These are phyloP conservation scores for Nannochloropsis oceanica DNA, from an alignment of 108 stramenopile genomes.

Conservation along the genomic window DNA sequence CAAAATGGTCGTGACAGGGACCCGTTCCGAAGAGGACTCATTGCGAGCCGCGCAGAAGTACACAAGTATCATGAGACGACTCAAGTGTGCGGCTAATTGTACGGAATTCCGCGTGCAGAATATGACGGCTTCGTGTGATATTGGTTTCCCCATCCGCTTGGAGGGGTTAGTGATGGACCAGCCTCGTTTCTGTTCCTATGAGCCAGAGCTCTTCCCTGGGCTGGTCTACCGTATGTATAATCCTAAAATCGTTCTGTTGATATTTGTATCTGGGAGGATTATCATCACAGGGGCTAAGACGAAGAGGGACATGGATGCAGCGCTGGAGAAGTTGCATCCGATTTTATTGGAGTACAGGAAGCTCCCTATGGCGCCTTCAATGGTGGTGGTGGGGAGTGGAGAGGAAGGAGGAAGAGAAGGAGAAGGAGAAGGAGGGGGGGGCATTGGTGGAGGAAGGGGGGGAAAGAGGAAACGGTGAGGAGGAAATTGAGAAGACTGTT, in stretches of 20 bases:
- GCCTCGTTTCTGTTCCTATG: slow-evolving; percentile 70
- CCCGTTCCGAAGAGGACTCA: slow-evolving; percentile 64
- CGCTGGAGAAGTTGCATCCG: slow-evolving; percentile 35
- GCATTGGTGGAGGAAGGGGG: not conserved
- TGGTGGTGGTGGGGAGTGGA: not conserved
- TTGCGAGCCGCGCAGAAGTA: slow-evolving; percentile 4
- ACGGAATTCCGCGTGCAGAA: slow-evolving; percentile 84
- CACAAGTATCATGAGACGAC: not conserved
- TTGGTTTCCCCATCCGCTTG: slow-evolving; percentile 87
- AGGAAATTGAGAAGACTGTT: not conserved
- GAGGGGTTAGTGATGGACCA: slow-evolving; percentile 88
- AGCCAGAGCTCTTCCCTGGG: slow-evolving; percentile 98
- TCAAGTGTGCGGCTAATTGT: not conserved
- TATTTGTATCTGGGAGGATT: slow-evolving; percentile 89
- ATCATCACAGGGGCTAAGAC: slow-evolving; percentile 45
- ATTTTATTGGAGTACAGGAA: slow-evolving; percentile 13
- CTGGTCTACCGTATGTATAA: slow-evolving; percentile 79
- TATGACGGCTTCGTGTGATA: slow-evolving; percentile 83
- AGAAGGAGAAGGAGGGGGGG: not conserved
- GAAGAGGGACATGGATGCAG: slow-evolving; percentile 14
- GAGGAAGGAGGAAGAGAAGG: not conserved
- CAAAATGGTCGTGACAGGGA: slow-evolving; percentile 86
- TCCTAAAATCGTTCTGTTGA: slow-evolving; percentile 77
- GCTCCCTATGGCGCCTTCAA: not conserved
- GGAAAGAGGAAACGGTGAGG: not conserved